Percentiles rank a stretch among this genome's conserved stretches.
Conservation (phyloP, 306 rosid genomes). For the Gleditsia sinensis region DNA sequence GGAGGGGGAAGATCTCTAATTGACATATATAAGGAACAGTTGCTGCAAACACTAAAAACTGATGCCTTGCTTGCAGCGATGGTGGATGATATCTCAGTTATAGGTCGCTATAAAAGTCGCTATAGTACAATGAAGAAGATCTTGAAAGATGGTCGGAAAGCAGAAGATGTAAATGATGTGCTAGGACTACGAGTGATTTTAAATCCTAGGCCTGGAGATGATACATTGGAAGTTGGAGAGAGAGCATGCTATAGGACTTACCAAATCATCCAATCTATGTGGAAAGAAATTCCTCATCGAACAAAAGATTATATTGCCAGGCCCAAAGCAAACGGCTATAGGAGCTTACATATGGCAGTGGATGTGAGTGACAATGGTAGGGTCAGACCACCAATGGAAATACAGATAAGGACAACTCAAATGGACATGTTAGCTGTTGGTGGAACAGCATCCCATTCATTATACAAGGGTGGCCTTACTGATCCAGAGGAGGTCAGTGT, state of each 20-base stretch:
- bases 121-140: constrained; percentile 95
- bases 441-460: constrained; percentile 91
- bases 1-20: constrained; percentile 56
- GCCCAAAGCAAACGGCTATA: constrained; percentile 88
- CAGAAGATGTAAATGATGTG: constrained; percentile 81
- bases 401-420: constrained; percentile 83
- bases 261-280: constrained; percentile 59
- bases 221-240: constrained; percentile 53
- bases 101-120: constrained; percentile 84
- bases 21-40: constrained; percentile 60
- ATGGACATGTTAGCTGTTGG: constrained; percentile 81
- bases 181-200: constrained; percentile 79
- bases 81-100: constrained; percentile 59
- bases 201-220: constrained; percentile 55
- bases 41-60: constrained; percentile 47
- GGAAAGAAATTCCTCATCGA: constrained; percentile 80
- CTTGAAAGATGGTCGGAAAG: constrained; percentile 82
- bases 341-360: constrained; percentile 90
- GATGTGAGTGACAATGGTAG: constrained; percentile 68
- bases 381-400: constrained; percentile 81
- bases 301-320: constrained; percentile 83
- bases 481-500: constrained; percentile 81
- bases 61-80: constrained; percentile 53
- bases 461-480: constrained; percentile 91
- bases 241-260: constrained; percentile 79